Percentiles rank a stretch among this genome's conserved stretches.
These are phyloP conservation scores for Colletotrichum musae DNA, from an alignment of 2,329 filamentous ascomycete species.

Conservation along the genomic window DNA sequence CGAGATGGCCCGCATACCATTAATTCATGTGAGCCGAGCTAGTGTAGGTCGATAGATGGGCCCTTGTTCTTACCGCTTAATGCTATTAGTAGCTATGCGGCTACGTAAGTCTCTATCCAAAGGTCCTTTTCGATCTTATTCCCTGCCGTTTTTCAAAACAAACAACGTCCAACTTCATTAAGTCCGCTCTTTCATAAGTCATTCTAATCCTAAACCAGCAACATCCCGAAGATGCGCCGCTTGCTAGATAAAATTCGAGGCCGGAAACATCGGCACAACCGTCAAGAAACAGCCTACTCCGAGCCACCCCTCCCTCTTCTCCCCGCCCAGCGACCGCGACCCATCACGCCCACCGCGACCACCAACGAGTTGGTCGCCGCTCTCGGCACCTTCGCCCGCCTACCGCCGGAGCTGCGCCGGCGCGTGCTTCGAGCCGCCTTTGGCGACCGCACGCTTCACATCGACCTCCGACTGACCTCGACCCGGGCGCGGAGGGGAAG, in stretches of 20 bases:
- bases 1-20: background rate
- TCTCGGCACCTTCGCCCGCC: conserved; percentile 35
- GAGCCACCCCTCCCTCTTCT: conserved; percentile 14
- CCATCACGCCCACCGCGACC: conserved; percentile 3
- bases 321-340: conserved; percentile 15
- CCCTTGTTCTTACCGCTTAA: too few species aligned
- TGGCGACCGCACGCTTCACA: conserved; percentile 44
- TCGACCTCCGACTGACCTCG: conserved; percentile 43
- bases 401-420: conserved; percentile 53
- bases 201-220: conserved; percentile 34
- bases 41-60: too few species aligned
- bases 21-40: background rate
- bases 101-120: too few species aligned
- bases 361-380: background rate
- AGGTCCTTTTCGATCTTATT: too few species aligned
- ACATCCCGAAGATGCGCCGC: conserved; percentile 3
- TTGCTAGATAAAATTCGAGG: conserved; percentile 22
- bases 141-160: too few species aligned
- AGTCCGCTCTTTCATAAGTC: background rate
- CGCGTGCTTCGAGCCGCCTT: conserved; percentile 47
- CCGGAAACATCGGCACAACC: background rate
- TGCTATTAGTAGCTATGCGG: too few species aligned
- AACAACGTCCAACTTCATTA: too few species aligned
- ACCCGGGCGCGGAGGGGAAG: background rate
- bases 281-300: background rate